A percentile compares a stretch with the other conserved stretches of the same genome.
Evolutionary conservation across 768 basidiomycete species (phyloP).

Genomic region (Mycena metata): DNA sequence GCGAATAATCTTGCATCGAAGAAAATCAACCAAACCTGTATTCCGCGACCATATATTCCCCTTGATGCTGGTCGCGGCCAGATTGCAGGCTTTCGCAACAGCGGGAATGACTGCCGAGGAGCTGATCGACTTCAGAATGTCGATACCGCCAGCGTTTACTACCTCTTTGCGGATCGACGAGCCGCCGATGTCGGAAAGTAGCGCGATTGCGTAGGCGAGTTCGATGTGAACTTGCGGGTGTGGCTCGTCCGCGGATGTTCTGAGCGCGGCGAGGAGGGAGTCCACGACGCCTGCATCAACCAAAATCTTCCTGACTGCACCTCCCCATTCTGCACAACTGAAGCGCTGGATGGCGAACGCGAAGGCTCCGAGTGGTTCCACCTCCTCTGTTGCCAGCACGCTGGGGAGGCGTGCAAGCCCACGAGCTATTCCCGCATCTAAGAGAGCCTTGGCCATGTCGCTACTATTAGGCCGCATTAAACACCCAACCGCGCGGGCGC

Average conservation of each 20-base stretch:
- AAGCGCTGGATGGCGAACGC: conserved; percentile 46
- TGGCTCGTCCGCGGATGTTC: conserved; percentile 42
- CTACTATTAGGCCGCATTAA: conserved; percentile 45
- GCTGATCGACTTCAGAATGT: conserved; percentile 41
- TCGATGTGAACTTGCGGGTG: conserved; percentile 44
- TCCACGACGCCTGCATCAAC: conserved; percentile 46
- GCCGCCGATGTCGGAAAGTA: conserved; percentile 45
- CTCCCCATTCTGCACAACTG: conserved; percentile 45
- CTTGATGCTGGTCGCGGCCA: conserved; percentile 43
- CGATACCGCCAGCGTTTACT: conserved; percentile 44
- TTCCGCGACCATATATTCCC: conserved; percentile 47
- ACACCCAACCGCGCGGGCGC: conserved; percentile 43
- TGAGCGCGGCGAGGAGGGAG: conserved; percentile 41
- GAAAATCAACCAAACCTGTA: conserved; percentile 33
- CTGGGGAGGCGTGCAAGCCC: conserved; percentile 44
- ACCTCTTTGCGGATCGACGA: conserved; percentile 44
- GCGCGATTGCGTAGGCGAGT: conserved; percentile 42
- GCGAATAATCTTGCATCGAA: too few species aligned
- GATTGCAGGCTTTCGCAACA: conserved; percentile 43
- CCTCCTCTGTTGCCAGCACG: conserved; percentile 41
- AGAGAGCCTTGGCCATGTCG: conserved; percentile 42
- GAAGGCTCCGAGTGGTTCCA: conserved; percentile 43
- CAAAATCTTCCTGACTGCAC: conserved; percentile 39
- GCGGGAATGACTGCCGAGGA: conserved; percentile 28
- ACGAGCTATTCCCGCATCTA: conserved; percentile 41